phyloP scores from a whole-genome alignment of 768 basidiomycete species.

The Mycena indigotica region DNA sequence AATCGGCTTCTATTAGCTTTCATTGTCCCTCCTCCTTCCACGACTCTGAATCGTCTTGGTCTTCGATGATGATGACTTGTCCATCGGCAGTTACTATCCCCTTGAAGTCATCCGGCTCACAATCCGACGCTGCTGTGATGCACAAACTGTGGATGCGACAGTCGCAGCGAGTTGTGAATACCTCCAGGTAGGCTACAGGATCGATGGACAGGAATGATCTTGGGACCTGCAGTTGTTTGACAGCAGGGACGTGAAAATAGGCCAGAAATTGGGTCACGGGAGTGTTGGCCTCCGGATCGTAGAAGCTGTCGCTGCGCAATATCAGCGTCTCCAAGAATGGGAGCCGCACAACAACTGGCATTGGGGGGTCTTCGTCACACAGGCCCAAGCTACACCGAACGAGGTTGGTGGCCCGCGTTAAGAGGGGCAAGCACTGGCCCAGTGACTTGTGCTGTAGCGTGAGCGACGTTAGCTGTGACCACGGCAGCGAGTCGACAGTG shows the following conservation, averaged over 20 bases:
- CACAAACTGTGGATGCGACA: background rate
- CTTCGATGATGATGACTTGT: background rate
- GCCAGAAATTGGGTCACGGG: background rate
- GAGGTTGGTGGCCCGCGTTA: background rate
- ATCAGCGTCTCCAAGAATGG: background rate
- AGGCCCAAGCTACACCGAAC: background rate
- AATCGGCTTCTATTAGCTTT: too few species aligned
- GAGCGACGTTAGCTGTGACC: background rate
- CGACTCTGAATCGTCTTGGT: background rate
- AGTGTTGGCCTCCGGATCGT: background rate
- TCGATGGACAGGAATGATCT: background rate
- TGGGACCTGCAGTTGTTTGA: background rate
- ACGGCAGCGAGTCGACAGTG: background rate
- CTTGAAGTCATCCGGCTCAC: background rate
- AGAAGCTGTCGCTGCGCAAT: background rate
- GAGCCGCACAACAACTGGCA: background rate
- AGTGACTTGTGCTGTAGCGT: background rate
- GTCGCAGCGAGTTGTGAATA: background rate
- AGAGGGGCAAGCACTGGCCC: background rate
- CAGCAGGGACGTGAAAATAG: background rate
- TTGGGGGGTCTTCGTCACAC: background rate
- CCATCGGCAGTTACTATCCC: background rate
- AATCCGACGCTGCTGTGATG: background rate
- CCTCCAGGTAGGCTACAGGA: background rate
- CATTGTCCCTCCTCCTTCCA: too few species aligned